phyloP scores from a whole-genome alignment of 345 rosid species.

The Citrus glauca region DNA sequence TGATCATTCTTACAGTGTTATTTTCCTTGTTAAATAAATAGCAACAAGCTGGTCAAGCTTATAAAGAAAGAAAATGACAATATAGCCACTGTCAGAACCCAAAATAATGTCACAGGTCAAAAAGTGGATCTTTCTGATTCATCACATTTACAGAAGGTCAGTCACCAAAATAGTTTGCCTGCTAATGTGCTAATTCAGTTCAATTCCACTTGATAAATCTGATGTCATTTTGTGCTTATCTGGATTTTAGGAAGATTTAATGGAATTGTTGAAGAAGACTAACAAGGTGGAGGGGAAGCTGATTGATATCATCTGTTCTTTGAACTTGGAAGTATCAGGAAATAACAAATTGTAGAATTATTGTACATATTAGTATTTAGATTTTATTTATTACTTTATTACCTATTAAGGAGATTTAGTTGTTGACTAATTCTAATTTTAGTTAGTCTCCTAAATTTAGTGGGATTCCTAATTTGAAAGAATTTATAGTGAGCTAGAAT shows the following conservation, averaged over 20 bases:
- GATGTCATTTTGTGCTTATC: background rate
- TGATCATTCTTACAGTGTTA: background rate
- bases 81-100: background rate
- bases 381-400: too few species aligned
- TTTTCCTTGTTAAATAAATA: constrained; percentile 7
- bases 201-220: background rate
- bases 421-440: too few species aligned
- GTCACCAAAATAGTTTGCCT: background rate
- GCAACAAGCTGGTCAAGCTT: background rate
- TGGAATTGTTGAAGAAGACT: constrained; percentile 11
- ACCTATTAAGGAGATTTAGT: too few species aligned
- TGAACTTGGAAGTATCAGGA: background rate
- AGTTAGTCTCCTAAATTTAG: too few species aligned
- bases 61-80: background rate
- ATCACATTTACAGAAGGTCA: constrained; percentile 18
- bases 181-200: background rate
- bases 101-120: background rate
- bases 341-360: background rate
- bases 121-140: background rate
- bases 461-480: too few species aligned
- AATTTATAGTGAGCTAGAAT: too few species aligned
- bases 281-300: constrained; percentile 1
- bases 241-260: constrained; percentile 16
- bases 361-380: too few species aligned
- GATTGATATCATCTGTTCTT: constrained; percentile 1